Percentiles rank a stretch among this genome's conserved stretches.
phyloP scores from a whole-genome alignment of 345 rosid genomes.

The Barbarea vulgaris region DNA sequence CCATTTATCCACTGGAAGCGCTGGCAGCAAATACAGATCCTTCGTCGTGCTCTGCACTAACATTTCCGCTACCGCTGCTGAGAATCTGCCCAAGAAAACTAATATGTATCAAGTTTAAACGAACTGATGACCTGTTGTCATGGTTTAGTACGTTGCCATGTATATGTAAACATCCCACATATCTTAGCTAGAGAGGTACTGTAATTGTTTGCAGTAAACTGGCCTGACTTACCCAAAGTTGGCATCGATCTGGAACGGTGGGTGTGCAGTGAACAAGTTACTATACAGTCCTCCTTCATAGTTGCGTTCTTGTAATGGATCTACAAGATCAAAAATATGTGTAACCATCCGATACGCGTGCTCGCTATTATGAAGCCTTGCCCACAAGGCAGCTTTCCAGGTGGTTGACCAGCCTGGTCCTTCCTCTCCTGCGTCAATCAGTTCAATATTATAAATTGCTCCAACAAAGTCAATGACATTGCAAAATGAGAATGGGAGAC shows the following conservation, averaged over 20 bases:
- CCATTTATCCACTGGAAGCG: slow-evolving; percentile 83
- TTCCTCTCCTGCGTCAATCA: slow-evolving; percentile 66
- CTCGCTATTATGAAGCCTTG: slow-evolving; percentile 71
- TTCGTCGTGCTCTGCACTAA: slow-evolving; percentile 76
- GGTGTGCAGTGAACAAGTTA: slow-evolving; percentile 91
- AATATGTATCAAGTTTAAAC: background rate
- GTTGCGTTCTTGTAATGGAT: slow-evolving; percentile 61
- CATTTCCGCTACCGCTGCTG: slow-evolving; percentile 85
- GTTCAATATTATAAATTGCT: background rate
- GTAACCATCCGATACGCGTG: slow-evolving; percentile 76
- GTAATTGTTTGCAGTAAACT: background rate
- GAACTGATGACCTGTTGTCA: background rate
- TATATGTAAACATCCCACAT: slow-evolving; percentile 1
- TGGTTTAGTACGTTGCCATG: background rate
- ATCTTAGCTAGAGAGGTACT: background rate
- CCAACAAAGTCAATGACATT: background rate
- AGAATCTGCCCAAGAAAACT: slow-evolving; percentile 48
- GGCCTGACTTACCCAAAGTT: slow-evolving; percentile 79
- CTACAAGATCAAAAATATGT: slow-evolving; percentile 71
- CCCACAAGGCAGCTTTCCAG: slow-evolving; percentile 94
- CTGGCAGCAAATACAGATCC: slow-evolving; percentile 80
- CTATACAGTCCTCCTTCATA: slow-evolving; percentile 84
- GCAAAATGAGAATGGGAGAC: background rate
- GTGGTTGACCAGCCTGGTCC: slow-evolving; percentile 97
- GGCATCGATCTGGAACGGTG: slow-evolving; percentile 98